Evolutionary conservation across 1,284 basidiomycete species (phyloP).

Genomic region (Heliocybe sulcata): DNA sequence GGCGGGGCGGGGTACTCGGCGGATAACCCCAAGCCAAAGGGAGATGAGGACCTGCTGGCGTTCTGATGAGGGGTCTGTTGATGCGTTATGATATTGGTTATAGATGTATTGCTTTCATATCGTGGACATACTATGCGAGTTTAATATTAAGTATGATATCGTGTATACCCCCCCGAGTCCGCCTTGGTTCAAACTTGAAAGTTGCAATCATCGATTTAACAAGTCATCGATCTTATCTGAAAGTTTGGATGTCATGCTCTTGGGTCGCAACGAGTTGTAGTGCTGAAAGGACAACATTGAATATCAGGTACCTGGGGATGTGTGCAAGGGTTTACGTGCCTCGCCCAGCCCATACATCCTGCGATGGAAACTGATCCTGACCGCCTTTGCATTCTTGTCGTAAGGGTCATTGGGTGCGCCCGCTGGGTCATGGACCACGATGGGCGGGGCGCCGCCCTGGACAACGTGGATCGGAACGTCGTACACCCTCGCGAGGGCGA

Average conservation of each 20-base stretch:
- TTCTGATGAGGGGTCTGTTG: conserved; percentile 10
- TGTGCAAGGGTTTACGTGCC: conserved; percentile 37
- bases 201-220: not conserved
- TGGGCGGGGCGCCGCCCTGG: conserved; percentile 73
- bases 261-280: conserved; percentile 79
- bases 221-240: not conserved
- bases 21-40: conserved; percentile 52
- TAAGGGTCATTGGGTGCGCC: conserved; percentile 24
- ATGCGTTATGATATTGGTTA: not conserved
- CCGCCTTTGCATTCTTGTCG: conserved; percentile 35
- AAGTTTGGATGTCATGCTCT: conserved; percentile 10
- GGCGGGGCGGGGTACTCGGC: conserved; percentile 43
- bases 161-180: not conserved
- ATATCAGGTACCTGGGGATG: not conserved
- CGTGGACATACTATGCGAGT: not conserved
- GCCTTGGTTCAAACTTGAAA: too few species aligned
- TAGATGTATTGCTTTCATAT: conserved; percentile 2
- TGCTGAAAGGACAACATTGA: conserved; percentile 42
- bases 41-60: conserved; percentile 22
- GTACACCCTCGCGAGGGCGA: conserved; percentile 84
- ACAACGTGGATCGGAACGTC: conserved; percentile 88
- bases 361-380: conserved; percentile 85
- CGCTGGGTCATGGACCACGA: conserved; percentile 76
- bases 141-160: not conserved
- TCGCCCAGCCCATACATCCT: conserved; percentile 92